Percentiles rank a stretch among this genome's conserved stretches.
Evolutionary conservation across 139 green algal genomes (phyloP).

Genomic region (Gonium pectorale): DNA sequence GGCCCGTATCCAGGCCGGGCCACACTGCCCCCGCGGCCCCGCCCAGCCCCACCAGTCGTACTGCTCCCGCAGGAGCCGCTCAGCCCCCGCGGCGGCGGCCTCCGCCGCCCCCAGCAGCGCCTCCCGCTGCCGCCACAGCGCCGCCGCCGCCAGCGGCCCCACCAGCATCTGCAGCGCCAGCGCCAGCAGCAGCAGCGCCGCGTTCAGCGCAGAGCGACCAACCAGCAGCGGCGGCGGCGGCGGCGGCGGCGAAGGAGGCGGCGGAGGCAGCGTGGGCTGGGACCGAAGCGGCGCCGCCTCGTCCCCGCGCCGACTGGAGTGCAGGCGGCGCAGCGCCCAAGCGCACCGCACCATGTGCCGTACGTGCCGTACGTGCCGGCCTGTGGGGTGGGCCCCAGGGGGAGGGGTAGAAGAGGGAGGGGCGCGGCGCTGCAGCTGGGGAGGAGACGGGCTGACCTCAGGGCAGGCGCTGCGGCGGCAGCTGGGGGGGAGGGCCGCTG

Average conservation of each 20-base stretch:
- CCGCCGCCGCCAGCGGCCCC: not conserved
- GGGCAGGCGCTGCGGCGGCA: too few relatives aligned
- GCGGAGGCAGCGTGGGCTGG: too few relatives aligned
- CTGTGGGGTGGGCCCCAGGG: not conserved
- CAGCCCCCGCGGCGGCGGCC: not conserved
- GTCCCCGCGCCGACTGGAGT: too few relatives aligned
- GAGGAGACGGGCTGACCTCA: too few relatives aligned
- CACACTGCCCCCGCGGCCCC: too few relatives aligned
- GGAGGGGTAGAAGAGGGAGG: too few relatives aligned
- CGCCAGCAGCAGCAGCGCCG: not conserved
- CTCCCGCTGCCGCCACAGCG: constrained; percentile 19
- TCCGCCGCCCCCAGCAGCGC: not conserved
- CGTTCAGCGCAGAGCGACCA: not conserved
- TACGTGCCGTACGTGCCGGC: not conserved
- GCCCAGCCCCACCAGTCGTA: constrained; percentile 41
- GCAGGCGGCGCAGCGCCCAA: not conserved
- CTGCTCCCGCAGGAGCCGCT: constrained; percentile 2
- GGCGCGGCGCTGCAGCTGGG: too few relatives aligned
- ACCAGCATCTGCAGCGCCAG: constrained; percentile 7
- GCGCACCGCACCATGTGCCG: constrained; percentile 2
- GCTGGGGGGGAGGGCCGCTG: too few relatives aligned
- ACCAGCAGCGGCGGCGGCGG: not conserved
- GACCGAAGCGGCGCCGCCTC: too few relatives aligned
- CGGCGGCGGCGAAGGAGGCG: too few relatives aligned
- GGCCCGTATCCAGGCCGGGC: too few relatives aligned